Percentiles rank a stretch among this genome's conserved stretches.
These are phyloP conservation scores for Yarrowia bubula DNA, from an alignment of 805 yeast species.

Conservation along the genomic window DNA sequence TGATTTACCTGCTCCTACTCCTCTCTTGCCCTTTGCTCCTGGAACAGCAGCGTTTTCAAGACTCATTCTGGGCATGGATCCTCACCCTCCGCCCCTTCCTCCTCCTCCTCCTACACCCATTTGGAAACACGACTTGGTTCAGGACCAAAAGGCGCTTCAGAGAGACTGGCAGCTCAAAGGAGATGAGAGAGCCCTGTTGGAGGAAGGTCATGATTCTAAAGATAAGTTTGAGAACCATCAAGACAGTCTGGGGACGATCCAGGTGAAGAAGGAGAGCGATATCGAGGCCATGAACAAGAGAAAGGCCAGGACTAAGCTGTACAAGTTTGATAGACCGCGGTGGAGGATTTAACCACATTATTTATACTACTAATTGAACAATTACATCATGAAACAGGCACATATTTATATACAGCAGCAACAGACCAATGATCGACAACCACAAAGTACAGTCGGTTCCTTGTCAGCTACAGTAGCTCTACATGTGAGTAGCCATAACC, in stretches of 20 bases:
- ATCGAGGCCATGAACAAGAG: not conserved
- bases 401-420: too few relatives aligned
- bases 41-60: not conserved
- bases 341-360: not conserved
- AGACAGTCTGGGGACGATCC: not conserved
- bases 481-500: too few relatives aligned
- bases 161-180: not conserved
- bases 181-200: not conserved
- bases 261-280: not conserved
- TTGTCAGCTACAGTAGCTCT: too few relatives aligned
- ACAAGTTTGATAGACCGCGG: constrained; percentile 1
- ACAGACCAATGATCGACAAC: too few relatives aligned
- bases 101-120: not conserved
- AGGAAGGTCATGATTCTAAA: not conserved
- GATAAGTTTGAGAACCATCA: not conserved
- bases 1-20: not conserved
- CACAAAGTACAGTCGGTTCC: too few relatives aligned
- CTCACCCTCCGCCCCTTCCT: not conserved
- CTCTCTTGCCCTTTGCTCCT: not conserved
- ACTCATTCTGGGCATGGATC: not conserved
- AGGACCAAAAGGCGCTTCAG: not conserved
- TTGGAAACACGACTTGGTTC: not conserved
- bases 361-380: not conserved
- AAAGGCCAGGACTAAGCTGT: not conserved
- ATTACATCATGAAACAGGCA: too few relatives aligned